Conservation (phyloP, 352 stramenopile genomes). For the Globisporangium uncinulatum region DNA sequence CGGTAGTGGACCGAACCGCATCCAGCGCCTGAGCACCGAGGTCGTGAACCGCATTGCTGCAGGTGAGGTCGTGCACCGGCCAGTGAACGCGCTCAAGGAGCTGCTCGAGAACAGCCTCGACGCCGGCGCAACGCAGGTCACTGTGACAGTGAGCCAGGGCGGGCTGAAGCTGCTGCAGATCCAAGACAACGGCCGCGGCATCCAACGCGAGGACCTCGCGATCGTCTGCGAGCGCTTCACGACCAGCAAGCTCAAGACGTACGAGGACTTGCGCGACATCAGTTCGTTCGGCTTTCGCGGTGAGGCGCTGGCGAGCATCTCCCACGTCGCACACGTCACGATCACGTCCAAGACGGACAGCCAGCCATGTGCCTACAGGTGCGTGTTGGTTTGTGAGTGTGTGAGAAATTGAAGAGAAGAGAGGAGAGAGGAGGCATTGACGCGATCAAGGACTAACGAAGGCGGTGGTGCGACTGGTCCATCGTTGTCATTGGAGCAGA, state of each 20-base stretch:
- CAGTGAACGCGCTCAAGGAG: conserved; percentile 95
- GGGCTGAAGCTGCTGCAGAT: conserved; percentile 94
- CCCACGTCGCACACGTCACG: conserved; percentile 91
- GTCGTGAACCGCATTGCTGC: conserved; percentile 95
- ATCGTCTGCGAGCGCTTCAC: conserved; percentile 98
- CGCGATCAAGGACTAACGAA: too few species aligned
- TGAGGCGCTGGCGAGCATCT: conserved; percentile 97
- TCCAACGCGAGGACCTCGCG: conserved; percentile 87
- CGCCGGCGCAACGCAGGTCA: conserved; percentile 86
- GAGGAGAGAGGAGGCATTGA: too few species aligned
- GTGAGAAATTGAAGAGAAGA: not conserved
- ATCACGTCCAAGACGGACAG: conserved; percentile 84
- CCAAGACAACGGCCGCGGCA: conserved; percentile 93
- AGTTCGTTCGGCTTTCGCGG: conserved; percentile 98
- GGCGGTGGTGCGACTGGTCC: conserved; percentile 1
- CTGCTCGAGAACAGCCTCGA: conserved; percentile 99
- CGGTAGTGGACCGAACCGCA: conserved; percentile 26
- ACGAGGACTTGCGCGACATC: conserved; percentile 95
- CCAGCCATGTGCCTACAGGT: conserved; percentile 83
- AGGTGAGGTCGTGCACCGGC: conserved; percentile 95
- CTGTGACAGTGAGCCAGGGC: conserved; percentile 73
- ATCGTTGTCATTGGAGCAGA: conserved; percentile 32
- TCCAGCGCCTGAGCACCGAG: conserved; percentile 83
- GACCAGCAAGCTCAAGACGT: conserved; percentile 94
- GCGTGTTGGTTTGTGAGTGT: conserved; percentile 3